Conservation (phyloP, 2,329 filamentous ascomycete genomes). For the Septoria petroselini region DNA sequence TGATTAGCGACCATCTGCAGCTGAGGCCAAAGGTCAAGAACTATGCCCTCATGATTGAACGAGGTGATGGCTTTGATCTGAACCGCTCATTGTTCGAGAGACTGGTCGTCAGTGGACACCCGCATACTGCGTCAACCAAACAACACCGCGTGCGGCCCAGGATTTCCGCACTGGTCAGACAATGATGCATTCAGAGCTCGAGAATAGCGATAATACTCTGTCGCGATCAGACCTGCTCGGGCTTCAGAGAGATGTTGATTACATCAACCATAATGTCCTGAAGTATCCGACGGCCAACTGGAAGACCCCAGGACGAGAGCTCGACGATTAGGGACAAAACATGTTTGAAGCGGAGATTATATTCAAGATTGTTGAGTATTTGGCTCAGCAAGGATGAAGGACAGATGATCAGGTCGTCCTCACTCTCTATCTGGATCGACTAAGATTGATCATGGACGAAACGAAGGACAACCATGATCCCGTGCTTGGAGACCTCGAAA, state of each 20-base stretch:
- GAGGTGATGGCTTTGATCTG: constrained; percentile 53
- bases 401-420: constrained; percentile 64
- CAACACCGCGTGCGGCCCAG: constrained; percentile 67
- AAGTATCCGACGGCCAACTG: constrained; percentile 41
- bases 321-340: constrained; percentile 43
- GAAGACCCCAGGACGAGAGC: constrained; percentile 19
- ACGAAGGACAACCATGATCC: constrained; percentile 57
- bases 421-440: constrained; percentile 62
- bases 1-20: constrained; percentile 64
- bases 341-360: constrained; percentile 62
- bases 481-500: no score
- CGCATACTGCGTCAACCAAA: constrained; percentile 47
- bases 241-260: constrained; percentile 54
- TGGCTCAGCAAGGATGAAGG: constrained; percentile 64
- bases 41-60: constrained; percentile 54
- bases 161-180: constrained; percentile 57
- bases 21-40: constrained; percentile 59
- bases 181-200: constrained; percentile 56
- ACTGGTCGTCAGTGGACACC: constrained; percentile 39
- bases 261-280: constrained; percentile 55
- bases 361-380: constrained; percentile 58
- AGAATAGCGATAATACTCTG: constrained; percentile 47
- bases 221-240: constrained; percentile 51
- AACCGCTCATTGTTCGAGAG: constrained; percentile 63
- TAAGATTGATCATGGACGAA: constrained; percentile 49